Evolutionary conservation across 2,329 filamentous ascomycete genomes (phyloP).

Genomic region (Cercospora brassicicola): DNA sequence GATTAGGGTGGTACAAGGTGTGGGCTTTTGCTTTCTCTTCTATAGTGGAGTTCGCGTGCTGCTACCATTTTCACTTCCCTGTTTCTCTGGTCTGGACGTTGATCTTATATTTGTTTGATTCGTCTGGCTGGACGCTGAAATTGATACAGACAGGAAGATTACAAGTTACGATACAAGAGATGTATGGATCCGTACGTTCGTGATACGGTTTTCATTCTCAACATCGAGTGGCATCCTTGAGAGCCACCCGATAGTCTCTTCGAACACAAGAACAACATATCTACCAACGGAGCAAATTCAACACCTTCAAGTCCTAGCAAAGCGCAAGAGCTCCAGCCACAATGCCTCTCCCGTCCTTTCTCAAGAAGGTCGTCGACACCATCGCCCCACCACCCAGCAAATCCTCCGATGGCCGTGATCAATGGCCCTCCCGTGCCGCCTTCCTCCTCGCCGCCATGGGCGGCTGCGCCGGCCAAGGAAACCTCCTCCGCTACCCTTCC

Average conservation of each 20-base stretch:
- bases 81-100: not conserved
- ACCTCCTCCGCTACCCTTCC: slow-evolving; percentile 59
- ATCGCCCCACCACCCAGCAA: slow-evolving; percentile 14
- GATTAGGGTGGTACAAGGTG: not conserved
- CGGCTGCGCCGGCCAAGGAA: slow-evolving; percentile 59
- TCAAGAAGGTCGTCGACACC: slow-evolving; percentile 16
- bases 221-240: slow-evolving; percentile 16
- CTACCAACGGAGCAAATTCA: no score
- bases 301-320: not conserved
- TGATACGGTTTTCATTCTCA: slow-evolving; percentile 9
- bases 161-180: no score
- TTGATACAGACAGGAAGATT: not conserved
- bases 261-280: not conserved
- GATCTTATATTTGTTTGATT: no score
- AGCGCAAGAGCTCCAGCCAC: not conserved
- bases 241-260: not conserved
- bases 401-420: slow-evolving; percentile 50
- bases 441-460: slow-evolving; percentile 61
- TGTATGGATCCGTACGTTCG: slow-evolving; percentile 6
- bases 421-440: slow-evolving; percentile 57
- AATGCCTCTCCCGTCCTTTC: slow-evolving; percentile 7
- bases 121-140: not conserved
- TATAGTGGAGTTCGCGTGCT: not conserved
- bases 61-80: not conserved
- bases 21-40: not conserved